Percentiles rank a stretch among this genome's conserved stretches.
These are phyloP conservation scores for Eutrema heterophyllum DNA, from an alignment of 345 rosid genomes.

Conservation along the genomic window DNA sequence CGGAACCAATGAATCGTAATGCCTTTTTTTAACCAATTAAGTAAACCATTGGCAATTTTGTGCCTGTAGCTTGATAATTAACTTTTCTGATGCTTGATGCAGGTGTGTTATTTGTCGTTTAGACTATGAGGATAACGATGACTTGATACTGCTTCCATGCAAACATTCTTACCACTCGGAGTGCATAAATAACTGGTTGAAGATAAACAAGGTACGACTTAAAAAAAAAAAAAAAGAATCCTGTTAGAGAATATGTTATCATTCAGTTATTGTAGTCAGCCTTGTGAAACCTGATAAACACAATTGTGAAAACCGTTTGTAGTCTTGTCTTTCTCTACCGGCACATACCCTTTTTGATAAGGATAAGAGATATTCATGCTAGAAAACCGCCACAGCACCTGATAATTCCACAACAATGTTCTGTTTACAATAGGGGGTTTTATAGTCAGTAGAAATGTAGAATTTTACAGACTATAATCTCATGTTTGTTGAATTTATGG, in stretches of 20 bases:
- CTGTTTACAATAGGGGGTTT: not conserved
- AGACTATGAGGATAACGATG: constrained; percentile 86
- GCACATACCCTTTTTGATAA: not conserved
- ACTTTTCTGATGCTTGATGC: constrained; percentile 27
- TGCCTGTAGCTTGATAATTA: not conserved
- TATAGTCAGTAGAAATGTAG: not conserved
- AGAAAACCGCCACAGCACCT: not conserved
- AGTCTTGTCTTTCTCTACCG: not conserved
- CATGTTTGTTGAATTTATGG: not conserved
- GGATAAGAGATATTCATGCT: not conserved
- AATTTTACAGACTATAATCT: not conserved
- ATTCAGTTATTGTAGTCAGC: not conserved
- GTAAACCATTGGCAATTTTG: not conserved
- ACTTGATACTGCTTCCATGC: constrained; percentile 79
- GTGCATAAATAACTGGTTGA: constrained; percentile 93
- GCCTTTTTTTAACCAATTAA: constrained; percentile 14
- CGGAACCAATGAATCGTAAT: constrained; percentile 88
- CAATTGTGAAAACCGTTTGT: not conserved
- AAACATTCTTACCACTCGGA: constrained; percentile 91
- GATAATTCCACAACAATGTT: not conserved
- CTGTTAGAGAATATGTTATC: not conserved
- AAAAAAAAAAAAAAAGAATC: not conserved
- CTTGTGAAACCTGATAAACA: not conserved
- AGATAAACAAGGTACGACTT: constrained; percentile 69
- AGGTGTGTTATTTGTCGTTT: constrained; percentile 91